These are phyloP conservation scores for Talaromyces sp. DNA, from an alignment of 2,329 filamentous ascomycete genomes.

Conservation along the genomic window DNA sequence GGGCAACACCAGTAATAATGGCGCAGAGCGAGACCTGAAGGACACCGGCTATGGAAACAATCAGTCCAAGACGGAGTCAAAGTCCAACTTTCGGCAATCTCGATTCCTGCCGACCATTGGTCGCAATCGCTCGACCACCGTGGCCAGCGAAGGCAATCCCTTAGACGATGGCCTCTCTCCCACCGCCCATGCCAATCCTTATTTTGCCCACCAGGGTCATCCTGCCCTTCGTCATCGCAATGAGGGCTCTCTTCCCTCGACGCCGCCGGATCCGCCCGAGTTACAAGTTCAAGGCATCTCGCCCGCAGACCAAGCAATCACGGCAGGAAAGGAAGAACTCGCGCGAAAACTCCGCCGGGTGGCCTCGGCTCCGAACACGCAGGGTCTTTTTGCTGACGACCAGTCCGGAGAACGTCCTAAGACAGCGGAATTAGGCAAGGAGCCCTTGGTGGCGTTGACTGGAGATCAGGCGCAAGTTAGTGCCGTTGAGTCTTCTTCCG, in stretches of 20 bases:
- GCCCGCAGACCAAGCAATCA: constrained; percentile 62
- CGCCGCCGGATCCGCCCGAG: constrained; percentile 82
- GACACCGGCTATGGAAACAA: constrained; percentile 31
- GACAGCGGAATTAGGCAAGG: constrained; percentile 81
- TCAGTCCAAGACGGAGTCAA: constrained; percentile 54
- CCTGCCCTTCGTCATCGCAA: constrained; percentile 92
- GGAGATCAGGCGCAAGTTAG: constrained; percentile 49
- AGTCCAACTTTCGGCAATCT: constrained; percentile 71
- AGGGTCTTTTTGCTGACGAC: constrained; percentile 71
- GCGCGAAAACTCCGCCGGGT: constrained; percentile 89
- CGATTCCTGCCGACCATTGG: constrained; percentile 84
- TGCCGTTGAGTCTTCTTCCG: constrained; percentile 45
- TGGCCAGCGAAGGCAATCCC: constrained; percentile 86
- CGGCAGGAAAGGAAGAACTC: constrained; percentile 85
- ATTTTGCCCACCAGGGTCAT: constrained; percentile 93
- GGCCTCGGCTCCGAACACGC: constrained; percentile 93
- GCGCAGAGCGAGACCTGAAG: constrained; percentile 32
- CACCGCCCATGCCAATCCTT: constrained; percentile 91
- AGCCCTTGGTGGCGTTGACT: constrained; percentile 61
- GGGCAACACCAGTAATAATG: constrained; percentile 35
- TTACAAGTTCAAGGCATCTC: constrained; percentile 67
- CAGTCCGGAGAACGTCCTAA: constrained; percentile 64
- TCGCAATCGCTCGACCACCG: constrained; percentile 82
- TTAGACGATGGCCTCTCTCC: constrained; percentile 86
- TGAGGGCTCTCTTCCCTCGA: constrained; percentile 85